A percentile compares a stretch with the other conserved stretches of the same genome.
phyloP scores from a whole-genome alignment of 2,329 filamentous ascomycete genomes.

The Aspergillus sp. region DNA sequence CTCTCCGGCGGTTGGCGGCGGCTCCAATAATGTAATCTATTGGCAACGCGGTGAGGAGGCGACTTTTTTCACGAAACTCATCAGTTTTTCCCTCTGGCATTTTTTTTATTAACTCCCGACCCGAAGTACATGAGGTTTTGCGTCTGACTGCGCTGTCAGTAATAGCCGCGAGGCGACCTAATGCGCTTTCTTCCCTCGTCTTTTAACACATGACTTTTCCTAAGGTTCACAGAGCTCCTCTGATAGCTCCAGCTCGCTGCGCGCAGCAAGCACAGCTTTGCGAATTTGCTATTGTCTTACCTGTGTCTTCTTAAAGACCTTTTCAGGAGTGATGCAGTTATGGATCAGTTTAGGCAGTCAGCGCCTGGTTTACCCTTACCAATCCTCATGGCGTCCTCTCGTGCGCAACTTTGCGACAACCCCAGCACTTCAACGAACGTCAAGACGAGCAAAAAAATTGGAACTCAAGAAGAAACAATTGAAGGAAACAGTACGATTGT shows the following conservation, averaged over 20 bases:
- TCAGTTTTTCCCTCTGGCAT: background rate
- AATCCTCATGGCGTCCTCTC: constrained; percentile 33
- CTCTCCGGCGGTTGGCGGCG: constrained; percentile 17
- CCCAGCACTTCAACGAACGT: constrained; percentile 28
- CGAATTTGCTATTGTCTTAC: background rate
- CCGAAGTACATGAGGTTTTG: background rate
- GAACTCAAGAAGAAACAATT: background rate
- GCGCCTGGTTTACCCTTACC: constrained; percentile 50
- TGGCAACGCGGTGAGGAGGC: constrained; percentile 11
- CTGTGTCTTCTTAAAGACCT: background rate
- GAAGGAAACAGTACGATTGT: background rate
- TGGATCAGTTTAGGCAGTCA: constrained; percentile 40
- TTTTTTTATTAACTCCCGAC: background rate
- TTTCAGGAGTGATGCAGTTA: constrained; percentile 44
- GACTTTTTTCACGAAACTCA: constrained; percentile 3
- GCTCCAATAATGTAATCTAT: constrained; percentile 10
- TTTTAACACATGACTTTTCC: background rate
- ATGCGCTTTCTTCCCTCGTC: background rate
- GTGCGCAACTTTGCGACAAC: constrained; percentile 40
- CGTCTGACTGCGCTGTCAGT: background rate
- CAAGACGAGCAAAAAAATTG: constrained; percentile 21
- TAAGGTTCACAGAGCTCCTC: constrained; percentile 1
- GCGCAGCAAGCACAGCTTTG: background rate
- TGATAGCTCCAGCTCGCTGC: background rate
- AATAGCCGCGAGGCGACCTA: background rate